Conservation (phyloP, 1,284 basidiomycete genomes). For the Ganoderma lucidum region DNA sequence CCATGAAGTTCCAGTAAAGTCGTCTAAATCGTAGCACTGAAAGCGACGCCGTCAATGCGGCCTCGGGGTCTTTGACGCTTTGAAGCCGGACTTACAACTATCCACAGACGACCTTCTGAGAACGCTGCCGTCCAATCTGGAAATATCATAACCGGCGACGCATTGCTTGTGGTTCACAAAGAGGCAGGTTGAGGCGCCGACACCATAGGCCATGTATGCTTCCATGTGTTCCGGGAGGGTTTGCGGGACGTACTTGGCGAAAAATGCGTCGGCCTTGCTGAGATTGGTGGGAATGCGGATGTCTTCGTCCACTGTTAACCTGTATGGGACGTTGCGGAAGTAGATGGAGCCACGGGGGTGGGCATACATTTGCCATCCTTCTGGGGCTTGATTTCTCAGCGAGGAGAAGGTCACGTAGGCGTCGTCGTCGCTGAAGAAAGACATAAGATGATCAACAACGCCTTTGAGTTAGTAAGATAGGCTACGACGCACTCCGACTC, state of each 20-base stretch:
- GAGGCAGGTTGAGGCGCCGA: slow-evolving; percentile 28
- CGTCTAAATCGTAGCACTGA: slow-evolving; percentile 54
- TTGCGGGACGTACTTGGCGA: slow-evolving; percentile 38
- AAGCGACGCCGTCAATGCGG: background rate
- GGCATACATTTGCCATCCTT: slow-evolving; percentile 41
- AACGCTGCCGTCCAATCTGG: background rate
- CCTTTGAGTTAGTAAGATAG: background rate
- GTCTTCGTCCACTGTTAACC: slow-evolving; percentile 56
- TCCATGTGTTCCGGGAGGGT: slow-evolving; percentile 50
- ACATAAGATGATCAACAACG: background rate
- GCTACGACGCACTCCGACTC: background rate
- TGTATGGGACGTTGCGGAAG: slow-evolving; percentile 49
- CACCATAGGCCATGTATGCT: slow-evolving; percentile 36
- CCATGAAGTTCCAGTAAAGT: slow-evolving; percentile 60
- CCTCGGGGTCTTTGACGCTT: background rate
- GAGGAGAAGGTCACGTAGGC: slow-evolving; percentile 25
- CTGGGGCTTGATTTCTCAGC: slow-evolving; percentile 15
- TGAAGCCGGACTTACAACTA: slow-evolving; percentile 8
- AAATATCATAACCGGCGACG: slow-evolving; percentile 26
- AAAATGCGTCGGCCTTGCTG: slow-evolving; percentile 39
- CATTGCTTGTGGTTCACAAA: slow-evolving; percentile 35
- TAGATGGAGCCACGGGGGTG: slow-evolving; percentile 57
- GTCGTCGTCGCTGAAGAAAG: slow-evolving; percentile 14
- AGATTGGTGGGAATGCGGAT: slow-evolving; percentile 47
- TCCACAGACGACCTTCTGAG: slow-evolving; percentile 13